A percentile compares a stretch with the other conserved stretches of the same genome.
Conservation (phyloP, 129 eudicot species). For the Glebionis coronaria region DNA sequence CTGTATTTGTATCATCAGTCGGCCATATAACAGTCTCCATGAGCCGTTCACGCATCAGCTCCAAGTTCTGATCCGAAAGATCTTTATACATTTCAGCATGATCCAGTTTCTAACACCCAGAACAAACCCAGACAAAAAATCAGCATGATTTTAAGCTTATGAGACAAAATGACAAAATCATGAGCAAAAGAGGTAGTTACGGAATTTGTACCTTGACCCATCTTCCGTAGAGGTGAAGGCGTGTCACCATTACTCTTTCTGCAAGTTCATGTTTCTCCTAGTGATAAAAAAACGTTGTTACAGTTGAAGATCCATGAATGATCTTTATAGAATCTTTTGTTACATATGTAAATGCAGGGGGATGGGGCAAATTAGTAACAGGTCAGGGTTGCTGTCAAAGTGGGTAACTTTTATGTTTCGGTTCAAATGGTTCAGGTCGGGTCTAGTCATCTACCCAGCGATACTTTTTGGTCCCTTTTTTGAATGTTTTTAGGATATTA, state of each 20-base stretch:
- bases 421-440: not conserved
- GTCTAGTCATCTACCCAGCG: not conserved
- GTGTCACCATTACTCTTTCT: conserved; percentile 85
- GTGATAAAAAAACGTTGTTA: conserved; percentile 3
- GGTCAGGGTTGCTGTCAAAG: not conserved
- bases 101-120: conserved; percentile 50
- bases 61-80: conserved; percentile 77
- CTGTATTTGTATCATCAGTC: conserved; percentile 58
- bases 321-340: not conserved
- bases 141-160: not conserved
- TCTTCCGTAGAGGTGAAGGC: conserved; percentile 83
- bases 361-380: no score
- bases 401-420: not conserved
- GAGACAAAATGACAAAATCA: conserved; percentile 6
- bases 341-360: not conserved
- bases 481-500: not conserved
- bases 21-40: conserved; percentile 85
- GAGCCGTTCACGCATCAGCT: conserved; percentile 84
- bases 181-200: not conserved
- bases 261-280: conserved; percentile 93
- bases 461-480: not conserved
- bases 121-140: conserved; percentile 9
- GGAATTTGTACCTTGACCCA: conserved; percentile 67
- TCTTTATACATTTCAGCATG: conserved; percentile 73
- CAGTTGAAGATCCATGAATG: not conserved